Percentiles rank a stretch among this genome's conserved stretches.
These are phyloP conservation scores for Fulvia fulva DNA, from an alignment of 2,329 filamentous ascomycete species.

Conservation along the genomic window DNA sequence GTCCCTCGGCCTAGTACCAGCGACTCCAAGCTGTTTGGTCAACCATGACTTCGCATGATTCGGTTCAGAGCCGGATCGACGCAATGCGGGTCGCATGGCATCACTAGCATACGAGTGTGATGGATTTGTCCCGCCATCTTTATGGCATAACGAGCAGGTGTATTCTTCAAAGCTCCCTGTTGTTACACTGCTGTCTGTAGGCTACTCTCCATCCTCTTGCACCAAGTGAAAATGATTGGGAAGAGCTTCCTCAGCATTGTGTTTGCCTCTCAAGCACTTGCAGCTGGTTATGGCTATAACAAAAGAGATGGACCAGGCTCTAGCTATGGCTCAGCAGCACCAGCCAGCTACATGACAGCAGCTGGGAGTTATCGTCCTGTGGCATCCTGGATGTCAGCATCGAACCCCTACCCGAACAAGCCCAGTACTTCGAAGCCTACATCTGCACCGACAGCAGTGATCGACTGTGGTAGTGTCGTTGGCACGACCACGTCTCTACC, in stretches of 20 bases:
- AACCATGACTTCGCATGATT: neutral
- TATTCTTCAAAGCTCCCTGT: neutral
- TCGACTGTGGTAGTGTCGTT: constrained; percentile 27
- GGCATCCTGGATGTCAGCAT: neutral
- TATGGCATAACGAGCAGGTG: neutral
- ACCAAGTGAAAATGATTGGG: neutral
- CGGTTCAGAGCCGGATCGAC: neutral
- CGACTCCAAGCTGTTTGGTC: neutral
- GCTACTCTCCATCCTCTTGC: neutral
- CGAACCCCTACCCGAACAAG: neutral
- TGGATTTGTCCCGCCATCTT: neutral
- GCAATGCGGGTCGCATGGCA: neutral
- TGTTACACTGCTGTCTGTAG: neutral
- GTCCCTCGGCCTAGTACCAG: neutral
- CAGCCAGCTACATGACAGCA: neutral
- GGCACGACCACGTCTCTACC: constrained; percentile 31
- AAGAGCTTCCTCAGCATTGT: neutral
- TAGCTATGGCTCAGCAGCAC: neutral
- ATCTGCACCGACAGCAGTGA: constrained; percentile 25
- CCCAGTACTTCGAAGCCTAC: neutral
- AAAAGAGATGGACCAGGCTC: neutral
- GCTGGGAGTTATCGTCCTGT: neutral
- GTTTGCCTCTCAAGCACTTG: neutral
- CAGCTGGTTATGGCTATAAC: neutral
- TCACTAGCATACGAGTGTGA: neutral